phyloP scores from a whole-genome alignment of 2,329 filamentous ascomycete genomes.

The Monosporascus sp. region DNA sequence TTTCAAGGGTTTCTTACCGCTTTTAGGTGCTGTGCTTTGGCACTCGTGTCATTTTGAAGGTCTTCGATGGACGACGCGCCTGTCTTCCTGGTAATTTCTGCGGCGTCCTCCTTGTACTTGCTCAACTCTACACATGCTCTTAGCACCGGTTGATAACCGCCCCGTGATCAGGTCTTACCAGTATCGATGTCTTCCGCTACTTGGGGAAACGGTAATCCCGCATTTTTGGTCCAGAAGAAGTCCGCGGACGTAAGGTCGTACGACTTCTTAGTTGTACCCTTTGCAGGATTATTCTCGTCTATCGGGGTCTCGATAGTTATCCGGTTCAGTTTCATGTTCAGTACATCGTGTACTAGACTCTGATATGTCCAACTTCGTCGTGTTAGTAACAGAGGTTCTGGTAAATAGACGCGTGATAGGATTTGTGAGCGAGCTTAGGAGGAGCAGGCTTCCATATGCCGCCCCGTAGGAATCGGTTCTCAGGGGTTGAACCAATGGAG shows the following conservation, averaged over 20 bases:
- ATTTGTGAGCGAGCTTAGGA: too few relatives aligned
- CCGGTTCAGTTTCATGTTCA: constrained; percentile 79
- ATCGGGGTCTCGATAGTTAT: constrained; percentile 84
- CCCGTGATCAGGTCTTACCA: background rate
- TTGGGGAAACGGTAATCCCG: constrained; percentile 84
- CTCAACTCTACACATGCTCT: constrained; percentile 58
- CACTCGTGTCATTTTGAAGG: constrained; percentile 79
- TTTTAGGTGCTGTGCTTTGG: constrained; percentile 90
- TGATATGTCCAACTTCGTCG: constrained; percentile 59
- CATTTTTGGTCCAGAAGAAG: constrained; percentile 96
- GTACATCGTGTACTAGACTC: constrained; percentile 64
- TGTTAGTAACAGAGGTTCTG: background rate
- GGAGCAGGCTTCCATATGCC: too few relatives aligned
- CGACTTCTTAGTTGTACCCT: constrained; percentile 74
- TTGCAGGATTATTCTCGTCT: constrained; percentile 70
- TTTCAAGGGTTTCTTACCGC: constrained; percentile 33
- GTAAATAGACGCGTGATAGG: background rate
- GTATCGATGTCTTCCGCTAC: constrained; percentile 95
- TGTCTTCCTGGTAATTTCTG: constrained; percentile 90
- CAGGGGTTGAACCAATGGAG: too few relatives aligned
- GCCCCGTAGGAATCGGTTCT: too few relatives aligned
- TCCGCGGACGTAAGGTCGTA: constrained; percentile 89
- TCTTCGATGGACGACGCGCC: constrained; percentile 91
- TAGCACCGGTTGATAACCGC: background rate
- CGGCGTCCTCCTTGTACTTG: constrained; percentile 91